Evolutionary conservation across 2,329 filamentous ascomycete species (phyloP).

Genomic region (Aspergillus sp.): DNA sequence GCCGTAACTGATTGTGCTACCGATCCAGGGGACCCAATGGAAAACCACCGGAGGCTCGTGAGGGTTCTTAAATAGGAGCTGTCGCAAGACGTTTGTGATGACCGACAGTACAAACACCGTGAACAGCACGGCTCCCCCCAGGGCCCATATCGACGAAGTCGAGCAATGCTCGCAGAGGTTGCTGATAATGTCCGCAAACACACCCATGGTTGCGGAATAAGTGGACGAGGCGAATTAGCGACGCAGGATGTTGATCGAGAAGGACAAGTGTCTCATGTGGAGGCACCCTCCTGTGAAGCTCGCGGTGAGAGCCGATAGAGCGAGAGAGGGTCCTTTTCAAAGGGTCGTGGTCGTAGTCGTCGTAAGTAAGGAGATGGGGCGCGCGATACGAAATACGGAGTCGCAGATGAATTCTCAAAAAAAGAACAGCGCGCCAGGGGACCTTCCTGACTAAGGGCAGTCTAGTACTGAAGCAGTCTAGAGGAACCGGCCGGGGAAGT

Average conservation of each 20-base stretch:
- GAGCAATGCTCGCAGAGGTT: constrained; percentile 47
- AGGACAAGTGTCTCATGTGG: constrained; percentile 8
- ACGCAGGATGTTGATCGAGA: background rate
- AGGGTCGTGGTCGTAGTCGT: background rate
- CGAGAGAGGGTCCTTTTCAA: background rate
- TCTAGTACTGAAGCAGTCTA: background rate
- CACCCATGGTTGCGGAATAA: constrained; percentile 44
- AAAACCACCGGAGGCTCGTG: constrained; percentile 72
- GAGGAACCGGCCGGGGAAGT: background rate
- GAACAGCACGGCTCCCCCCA: constrained; percentile 45
- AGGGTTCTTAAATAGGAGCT: constrained; percentile 77
- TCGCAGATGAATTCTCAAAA: background rate
- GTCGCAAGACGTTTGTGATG: constrained; percentile 73
- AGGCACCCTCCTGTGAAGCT: constrained; percentile 9
- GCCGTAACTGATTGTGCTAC: constrained; percentile 89
- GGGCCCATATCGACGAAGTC: constrained; percentile 45
- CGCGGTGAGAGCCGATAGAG: background rate
- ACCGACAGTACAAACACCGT: constrained; percentile 58
- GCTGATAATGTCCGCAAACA: constrained; percentile 49
- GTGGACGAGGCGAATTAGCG: background rate
- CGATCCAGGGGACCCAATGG: constrained; percentile 69
- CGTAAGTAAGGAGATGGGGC: background rate
- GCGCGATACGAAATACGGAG: background rate
- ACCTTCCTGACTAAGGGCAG: background rate
- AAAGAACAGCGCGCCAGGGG: background rate